These are phyloP conservation scores for Porpolomopsis calyptriformis DNA, from an alignment of 768 basidiomycete species.

Conservation along the genomic window DNA sequence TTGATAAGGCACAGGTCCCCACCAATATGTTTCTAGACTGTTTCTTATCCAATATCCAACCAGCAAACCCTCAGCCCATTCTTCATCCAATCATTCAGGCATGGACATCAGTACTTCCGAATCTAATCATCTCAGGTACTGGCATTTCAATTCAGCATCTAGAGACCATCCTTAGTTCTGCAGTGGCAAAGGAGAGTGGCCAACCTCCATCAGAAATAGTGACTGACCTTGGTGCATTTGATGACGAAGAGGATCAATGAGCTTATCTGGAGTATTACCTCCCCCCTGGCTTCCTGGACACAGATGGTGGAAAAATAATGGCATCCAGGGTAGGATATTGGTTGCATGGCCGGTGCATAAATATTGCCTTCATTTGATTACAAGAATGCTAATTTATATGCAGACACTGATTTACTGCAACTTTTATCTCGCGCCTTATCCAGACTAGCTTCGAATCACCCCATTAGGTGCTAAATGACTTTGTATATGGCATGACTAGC, in stretches of 20 bases:
- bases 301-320: too few species aligned
- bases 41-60: neutral
- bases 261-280: slow-evolving; percentile 7
- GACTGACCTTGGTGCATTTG: slow-evolving; percentile 4
- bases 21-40: too few species aligned
- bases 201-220: neutral
- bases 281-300: neutral
- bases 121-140: slow-evolving; percentile 1
- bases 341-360: slow-evolving; percentile 7
- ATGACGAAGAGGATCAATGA: slow-evolving; percentile 2
- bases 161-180: neutral
- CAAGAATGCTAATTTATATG: neutral
- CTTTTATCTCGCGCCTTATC: slow-evolving; percentile 3
- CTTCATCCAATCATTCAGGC: neutral
- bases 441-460: slow-evolving; percentile 2
- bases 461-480: slow-evolving; percentile 4
- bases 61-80: neutral
- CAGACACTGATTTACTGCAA: slow-evolving; percentile 9
- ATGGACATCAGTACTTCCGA: neutral
- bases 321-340: slow-evolving; percentile 5
- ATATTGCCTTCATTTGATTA: neutral
- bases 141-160: neutral
- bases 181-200: slow-evolving; percentile 3
- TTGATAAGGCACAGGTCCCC: too few species aligned
- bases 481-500: too few species aligned